Evolutionary conservation across 208 protist genomes (phyloP).

Genomic region (Trichomonas tenax): DNA sequence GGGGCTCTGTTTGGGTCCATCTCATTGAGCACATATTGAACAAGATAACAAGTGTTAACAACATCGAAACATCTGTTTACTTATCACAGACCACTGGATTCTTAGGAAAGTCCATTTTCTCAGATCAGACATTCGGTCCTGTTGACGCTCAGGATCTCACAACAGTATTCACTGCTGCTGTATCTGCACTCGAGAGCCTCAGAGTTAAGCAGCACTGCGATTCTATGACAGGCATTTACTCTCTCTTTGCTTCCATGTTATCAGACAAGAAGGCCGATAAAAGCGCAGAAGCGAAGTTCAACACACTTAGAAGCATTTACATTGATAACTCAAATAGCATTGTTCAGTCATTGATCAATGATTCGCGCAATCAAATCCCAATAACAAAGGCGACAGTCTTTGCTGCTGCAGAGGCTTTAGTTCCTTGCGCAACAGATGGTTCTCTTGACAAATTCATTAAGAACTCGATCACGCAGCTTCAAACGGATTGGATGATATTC

Average conservation of each 20-base stretch:
- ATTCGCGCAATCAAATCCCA: neutral
- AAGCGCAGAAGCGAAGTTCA: too few relatives aligned
- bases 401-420: neutral
- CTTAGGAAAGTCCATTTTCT: neutral
- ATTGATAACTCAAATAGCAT: neutral
- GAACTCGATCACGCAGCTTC: neutral
- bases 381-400: neutral
- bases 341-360: neutral
- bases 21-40: neutral
- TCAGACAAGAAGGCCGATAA: neutral
- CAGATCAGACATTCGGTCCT: neutral
- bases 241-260: neutral
- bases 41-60: neutral
- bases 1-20: neutral
- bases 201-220: neutral
- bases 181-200: neutral
- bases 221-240: neutral
- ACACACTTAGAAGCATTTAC: neutral
- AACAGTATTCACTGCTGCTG: neutral
- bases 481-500: neutral
- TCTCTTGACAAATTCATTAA: neutral
- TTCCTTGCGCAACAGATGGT: neutral
- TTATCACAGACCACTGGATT: neutral
- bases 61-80: neutral
- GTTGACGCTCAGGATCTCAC: neutral